Evolutionary conservation across 2,329 filamentous ascomycete genomes (phyloP).

Genomic region (Alternaria rosae): DNA sequence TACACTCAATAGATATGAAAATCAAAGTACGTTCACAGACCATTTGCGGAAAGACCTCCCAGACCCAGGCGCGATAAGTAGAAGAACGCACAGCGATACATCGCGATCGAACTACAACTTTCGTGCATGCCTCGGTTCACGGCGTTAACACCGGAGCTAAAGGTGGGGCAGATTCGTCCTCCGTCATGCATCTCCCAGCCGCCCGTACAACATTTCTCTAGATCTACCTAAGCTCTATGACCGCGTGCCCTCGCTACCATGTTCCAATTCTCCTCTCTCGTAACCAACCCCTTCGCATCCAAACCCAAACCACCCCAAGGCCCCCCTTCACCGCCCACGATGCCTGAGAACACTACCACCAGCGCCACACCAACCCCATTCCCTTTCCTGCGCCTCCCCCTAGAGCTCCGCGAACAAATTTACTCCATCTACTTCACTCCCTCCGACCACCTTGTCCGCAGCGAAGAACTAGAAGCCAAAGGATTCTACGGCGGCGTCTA

Average conservation of each 20-base stretch:
- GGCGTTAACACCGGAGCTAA: constrained; percentile 10
- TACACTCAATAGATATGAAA: too few relatives aligned
- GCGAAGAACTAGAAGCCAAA: constrained; percentile 12
- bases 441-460: constrained; percentile 24
- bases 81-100: neutral
- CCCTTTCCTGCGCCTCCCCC: constrained; percentile 40
- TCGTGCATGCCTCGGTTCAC: constrained; percentile 14
- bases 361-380: constrained; percentile 13
- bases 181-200: constrained; percentile 3
- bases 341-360: neutral
- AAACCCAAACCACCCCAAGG: neutral
- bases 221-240: neutral
- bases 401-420: constrained; percentile 43
- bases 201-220: neutral
- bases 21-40: too few relatives aligned
- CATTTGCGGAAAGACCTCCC: too few relatives aligned
- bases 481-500: constrained; percentile 37
- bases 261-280: constrained; percentile 8
- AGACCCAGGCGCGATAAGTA: neutral
- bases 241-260: neutral
- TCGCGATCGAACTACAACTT: neutral
- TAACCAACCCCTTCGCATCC: constrained; percentile 5
- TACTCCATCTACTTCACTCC: constrained; percentile 43
- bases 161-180: neutral
- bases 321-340: neutral